Base-by-base conservation (phyloP, 2,329 filamentous ascomycete genomes). In the Cladosporium velox region DNA sequence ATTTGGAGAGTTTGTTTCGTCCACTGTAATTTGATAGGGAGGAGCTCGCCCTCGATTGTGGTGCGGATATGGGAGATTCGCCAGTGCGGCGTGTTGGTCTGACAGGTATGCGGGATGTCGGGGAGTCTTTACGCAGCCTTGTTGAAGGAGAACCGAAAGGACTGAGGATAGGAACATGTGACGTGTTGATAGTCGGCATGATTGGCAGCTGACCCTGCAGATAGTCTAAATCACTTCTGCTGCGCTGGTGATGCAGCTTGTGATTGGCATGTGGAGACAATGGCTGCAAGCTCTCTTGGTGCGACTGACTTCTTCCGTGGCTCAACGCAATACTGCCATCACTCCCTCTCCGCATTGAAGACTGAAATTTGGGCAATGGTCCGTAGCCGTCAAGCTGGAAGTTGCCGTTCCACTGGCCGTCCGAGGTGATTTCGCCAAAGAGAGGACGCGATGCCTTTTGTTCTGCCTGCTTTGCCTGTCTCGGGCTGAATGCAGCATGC, bases 351-450 rank as follows among this genome's bases (percentile, higher is more conserved):
- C 89, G 73, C n/a, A 65, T 69, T 28, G 72, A 59, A 35, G 63
- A 65, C 32, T 71, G 67, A 28, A 73, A 71, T 32, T 67, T 68
- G 6, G 71, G 72, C n/a, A 73, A 66, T 41, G 69, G 68, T 7
- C 70, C 71, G 66, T 75, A 75, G 41, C 69, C 69, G 38, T 70
- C 69, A 30, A 75, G 63, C 28, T 70, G 70, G 59, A 76, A 76
- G 64, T 77, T 75, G 58, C 74, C 75, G 65, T 74, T 74, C 86
- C 82, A 71, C 82, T 82, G 70, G 87, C 75, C 83, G 44, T 87
- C 82, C n/a, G 87, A 84, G 32, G 88, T 79, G 70, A 93, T 85
- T 77, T 93, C 91, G 44, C 91, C 91, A 79, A 94, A 94, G 24
- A 93, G 79, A 41, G 91, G 85, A 68, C 84, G 84, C 11, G 71